These are phyloP conservation scores for Punica granatum DNA, from an alignment of 345 rosid species.

Conservation along the genomic window DNA sequence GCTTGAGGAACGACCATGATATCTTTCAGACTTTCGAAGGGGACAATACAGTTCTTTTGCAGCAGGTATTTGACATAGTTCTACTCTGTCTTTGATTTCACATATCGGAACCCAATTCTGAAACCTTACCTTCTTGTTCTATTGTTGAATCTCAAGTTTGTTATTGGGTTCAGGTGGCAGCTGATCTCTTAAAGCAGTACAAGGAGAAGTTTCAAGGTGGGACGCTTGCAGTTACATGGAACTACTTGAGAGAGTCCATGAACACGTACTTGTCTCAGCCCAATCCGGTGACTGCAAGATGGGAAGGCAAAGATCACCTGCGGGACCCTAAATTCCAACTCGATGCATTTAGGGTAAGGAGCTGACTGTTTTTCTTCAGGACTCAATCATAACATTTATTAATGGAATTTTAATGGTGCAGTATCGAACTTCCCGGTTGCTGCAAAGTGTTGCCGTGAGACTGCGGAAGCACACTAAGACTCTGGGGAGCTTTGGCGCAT, in stretches of 20 bases:
- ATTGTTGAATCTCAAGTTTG: neutral
- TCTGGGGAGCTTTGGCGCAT: constrained; percentile 91
- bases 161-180: constrained; percentile 64
- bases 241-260: constrained; percentile 92
- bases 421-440: constrained; percentile 94
- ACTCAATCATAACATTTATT: neutral
- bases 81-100: neutral
- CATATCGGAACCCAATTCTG: neutral
- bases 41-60: constrained; percentile 96
- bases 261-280: constrained; percentile 82
- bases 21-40: constrained; percentile 99
- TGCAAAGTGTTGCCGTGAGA: constrained; percentile 78
- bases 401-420: constrained; percentile 18
- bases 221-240: constrained; percentile 87
- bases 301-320: constrained; percentile 94
- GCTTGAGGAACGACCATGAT: constrained; percentile 95
- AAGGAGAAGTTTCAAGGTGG: constrained; percentile 94
- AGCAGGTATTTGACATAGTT: constrained; percentile 44
- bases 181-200: constrained; percentile 80
- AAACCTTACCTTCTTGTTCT: neutral
- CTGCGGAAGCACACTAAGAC: constrained; percentile 71
- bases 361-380: neutral
- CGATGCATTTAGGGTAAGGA: constrained; percentile 92
- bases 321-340: constrained; percentile 90
- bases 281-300: constrained; percentile 86